Evolutionary conservation across 148 eudicot species (phyloP).

Genomic region (Cornus suecica): DNA sequence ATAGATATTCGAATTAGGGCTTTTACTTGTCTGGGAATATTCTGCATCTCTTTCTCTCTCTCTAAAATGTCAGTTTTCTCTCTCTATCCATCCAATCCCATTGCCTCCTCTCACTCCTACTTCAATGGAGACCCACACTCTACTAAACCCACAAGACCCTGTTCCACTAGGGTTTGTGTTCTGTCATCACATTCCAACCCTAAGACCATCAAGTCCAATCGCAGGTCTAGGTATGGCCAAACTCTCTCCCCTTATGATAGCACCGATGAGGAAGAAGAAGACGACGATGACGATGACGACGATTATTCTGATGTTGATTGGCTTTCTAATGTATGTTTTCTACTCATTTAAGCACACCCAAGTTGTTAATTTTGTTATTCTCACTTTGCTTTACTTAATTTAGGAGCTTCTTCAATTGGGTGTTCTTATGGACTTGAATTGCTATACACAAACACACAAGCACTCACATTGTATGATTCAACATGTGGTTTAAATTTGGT

Average conservation of each 20-base stretch:
- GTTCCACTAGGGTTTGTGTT: conserved; percentile 13
- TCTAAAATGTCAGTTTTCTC: conserved; percentile 32
- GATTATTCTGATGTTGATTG: conserved; percentile 28
- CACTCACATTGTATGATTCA: neutral
- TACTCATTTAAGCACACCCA: neutral
- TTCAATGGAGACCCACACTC: neutral
- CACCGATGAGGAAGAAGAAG: conserved; percentile 36
- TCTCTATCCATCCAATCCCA: conserved; percentile 16
- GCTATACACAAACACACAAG: neutral
- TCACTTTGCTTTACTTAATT: neutral
- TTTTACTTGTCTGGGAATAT: conserved; percentile 33
- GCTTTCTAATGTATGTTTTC: conserved; percentile 29
- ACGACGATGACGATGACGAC: conserved; percentile 24
- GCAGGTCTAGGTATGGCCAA: conserved; percentile 48
- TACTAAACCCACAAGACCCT: neutral
- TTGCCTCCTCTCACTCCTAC: conserved; percentile 9
- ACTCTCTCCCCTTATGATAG: conserved; percentile 44
- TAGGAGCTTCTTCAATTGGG: neutral
- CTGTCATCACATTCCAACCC: conserved; percentile 69
- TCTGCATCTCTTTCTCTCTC: conserved; percentile 15
- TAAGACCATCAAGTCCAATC: conserved; percentile 62
- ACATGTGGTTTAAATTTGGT: neutral
- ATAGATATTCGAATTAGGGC: conserved; percentile 29
- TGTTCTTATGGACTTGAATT: conserved; percentile 7
- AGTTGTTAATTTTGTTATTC: neutral